Conservation (phyloP, 2,329 filamentous ascomycete genomes). For the Aspergillus quadrilineatus region DNA sequence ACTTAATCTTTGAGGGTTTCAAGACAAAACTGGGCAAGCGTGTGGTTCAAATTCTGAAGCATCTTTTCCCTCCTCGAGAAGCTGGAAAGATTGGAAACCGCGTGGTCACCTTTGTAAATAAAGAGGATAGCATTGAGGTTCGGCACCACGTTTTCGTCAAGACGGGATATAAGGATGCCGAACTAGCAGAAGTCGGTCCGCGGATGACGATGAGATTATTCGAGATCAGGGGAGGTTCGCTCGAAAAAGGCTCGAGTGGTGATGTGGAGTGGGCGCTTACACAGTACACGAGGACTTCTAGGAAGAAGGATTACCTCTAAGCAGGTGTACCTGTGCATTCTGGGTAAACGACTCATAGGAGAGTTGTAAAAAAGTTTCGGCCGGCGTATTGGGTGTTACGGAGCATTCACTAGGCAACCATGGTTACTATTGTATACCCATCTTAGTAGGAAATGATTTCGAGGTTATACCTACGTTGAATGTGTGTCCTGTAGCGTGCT, state of each 20-base stretch:
- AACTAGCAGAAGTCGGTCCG: conserved; percentile 84
- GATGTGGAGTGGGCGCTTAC: conserved; percentile 96
- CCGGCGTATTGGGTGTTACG: conserved; percentile 35
- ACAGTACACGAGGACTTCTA: conserved; percentile 88
- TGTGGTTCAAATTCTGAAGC: conserved; percentile 86
- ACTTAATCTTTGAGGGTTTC: conserved; percentile 95
- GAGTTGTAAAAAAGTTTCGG: conserved; percentile 21
- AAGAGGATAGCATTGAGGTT: conserved; percentile 84
- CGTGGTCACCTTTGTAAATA: conserved; percentile 91
- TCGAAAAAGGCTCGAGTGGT: conserved; percentile 85
- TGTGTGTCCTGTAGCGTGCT: neutral
- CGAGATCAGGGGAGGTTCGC: conserved; percentile 84
- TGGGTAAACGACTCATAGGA: conserved; percentile 1
- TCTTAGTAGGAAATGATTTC: conserved; percentile 15
- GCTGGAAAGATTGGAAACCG: conserved; percentile 80
- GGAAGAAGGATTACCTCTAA: conserved; percentile 92
- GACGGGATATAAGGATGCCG: conserved; percentile 85
- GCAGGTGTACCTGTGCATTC: conserved; percentile 12
- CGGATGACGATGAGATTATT: conserved; percentile 97
- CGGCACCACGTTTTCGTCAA: conserved; percentile 92
- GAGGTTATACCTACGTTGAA: neutral
- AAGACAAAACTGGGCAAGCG: conserved; percentile 74
- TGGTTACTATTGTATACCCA: conserved; percentile 24
- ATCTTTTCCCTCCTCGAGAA: conserved; percentile 89
- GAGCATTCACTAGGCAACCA: conserved; percentile 21